These are phyloP conservation scores for Gaeumannomyces tritici DNA, from an alignment of 2,329 filamentous ascomycete species.

Conservation along the genomic window DNA sequence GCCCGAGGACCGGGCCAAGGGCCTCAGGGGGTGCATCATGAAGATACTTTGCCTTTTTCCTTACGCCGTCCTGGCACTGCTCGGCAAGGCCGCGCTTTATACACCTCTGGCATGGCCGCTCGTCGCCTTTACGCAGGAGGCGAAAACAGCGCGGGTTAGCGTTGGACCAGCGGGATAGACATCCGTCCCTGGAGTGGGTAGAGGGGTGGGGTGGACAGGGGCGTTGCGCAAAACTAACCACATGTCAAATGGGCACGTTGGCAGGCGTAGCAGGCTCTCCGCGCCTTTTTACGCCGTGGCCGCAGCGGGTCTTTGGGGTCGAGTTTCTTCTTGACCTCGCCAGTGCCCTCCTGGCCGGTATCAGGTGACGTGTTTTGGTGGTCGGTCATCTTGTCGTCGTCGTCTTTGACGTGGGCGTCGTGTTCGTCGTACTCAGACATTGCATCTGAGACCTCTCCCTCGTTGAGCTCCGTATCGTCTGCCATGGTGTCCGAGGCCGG, in stretches of 20 bases:
- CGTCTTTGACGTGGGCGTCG: constrained; percentile 33
- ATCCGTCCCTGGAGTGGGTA: not conserved
- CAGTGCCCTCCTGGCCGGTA: constrained; percentile 18
- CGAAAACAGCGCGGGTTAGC: not conserved
- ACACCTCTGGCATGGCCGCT: constrained; percentile 86
- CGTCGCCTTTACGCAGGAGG: constrained; percentile 57
- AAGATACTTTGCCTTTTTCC: constrained; percentile 98
- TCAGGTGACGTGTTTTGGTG: constrained; percentile 29
- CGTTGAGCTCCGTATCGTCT: constrained; percentile 42
- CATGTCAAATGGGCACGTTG: constrained; percentile 96
- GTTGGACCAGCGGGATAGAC: no score
- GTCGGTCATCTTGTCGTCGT: constrained; percentile 44
- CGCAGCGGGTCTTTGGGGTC: constrained; percentile 84
- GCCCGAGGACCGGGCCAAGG: constrained; percentile 73
- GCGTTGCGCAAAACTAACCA: constrained; percentile 49
- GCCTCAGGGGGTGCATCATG: constrained; percentile 91
- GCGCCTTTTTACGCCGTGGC: constrained; percentile 89
- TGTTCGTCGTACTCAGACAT: constrained; percentile 45
- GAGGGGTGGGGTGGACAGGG: constrained; percentile 8
- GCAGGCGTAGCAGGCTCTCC: constrained; percentile 91
- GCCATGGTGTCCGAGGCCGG: constrained; percentile 41
- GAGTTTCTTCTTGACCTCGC: constrained; percentile 56
- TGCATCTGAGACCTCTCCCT: constrained; percentile 46
- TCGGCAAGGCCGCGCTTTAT: constrained; percentile 89
- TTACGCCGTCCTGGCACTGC: constrained; percentile 87